These are phyloP conservation scores for Xylaria hypoxylon DNA, from an alignment of 2,329 filamentous ascomycete species.

Conservation along the genomic window DNA sequence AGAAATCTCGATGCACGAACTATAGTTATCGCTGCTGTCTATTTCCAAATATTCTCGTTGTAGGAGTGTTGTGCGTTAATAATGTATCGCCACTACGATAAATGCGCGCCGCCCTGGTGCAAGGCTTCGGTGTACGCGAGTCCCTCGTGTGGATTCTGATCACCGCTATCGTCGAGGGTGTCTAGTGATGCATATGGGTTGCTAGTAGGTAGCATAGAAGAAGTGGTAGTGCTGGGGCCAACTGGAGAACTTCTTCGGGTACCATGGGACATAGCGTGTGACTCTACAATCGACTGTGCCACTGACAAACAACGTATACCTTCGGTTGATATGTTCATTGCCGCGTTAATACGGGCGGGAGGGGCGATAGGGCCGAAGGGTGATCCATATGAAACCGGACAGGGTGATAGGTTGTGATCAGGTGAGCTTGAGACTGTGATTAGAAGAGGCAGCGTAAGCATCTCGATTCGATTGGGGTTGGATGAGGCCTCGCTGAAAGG, in stretches of 20 bases:
- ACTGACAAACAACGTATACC: not conserved
- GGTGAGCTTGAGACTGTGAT: constrained; percentile 11
- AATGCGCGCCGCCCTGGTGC: constrained; percentile 2
- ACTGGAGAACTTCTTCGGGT: constrained; percentile 10
- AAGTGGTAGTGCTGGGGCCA: not conserved
- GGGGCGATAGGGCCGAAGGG: constrained; percentile 51
- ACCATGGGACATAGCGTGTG: not conserved
- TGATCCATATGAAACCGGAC: constrained; percentile 43
- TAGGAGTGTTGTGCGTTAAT: not conserved
- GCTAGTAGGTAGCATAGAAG: constrained; percentile 28
- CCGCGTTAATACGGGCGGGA: constrained; percentile 37
- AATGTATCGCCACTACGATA: not conserved
- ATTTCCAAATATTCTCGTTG: not conserved
- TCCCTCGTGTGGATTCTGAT: constrained; percentile 8
- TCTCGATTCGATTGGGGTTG: not conserved
- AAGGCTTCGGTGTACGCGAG: not conserved
- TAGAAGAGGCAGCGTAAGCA: not conserved
- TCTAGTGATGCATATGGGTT: constrained; percentile 49
- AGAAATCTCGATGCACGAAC: not conserved
- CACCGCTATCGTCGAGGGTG: constrained; percentile 36
- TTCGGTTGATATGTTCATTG: not conserved
- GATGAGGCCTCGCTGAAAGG: not conserved
- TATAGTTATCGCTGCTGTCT: not conserved
- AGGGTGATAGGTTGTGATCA: constrained; percentile 22
- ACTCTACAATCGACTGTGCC: constrained; percentile 4